A percentile compares a stretch with the other conserved stretches of the same genome.
These are phyloP conservation scores for Calonectria montana DNA, from an alignment of 2,329 filamentous ascomycete genomes.

Conservation along the genomic window DNA sequence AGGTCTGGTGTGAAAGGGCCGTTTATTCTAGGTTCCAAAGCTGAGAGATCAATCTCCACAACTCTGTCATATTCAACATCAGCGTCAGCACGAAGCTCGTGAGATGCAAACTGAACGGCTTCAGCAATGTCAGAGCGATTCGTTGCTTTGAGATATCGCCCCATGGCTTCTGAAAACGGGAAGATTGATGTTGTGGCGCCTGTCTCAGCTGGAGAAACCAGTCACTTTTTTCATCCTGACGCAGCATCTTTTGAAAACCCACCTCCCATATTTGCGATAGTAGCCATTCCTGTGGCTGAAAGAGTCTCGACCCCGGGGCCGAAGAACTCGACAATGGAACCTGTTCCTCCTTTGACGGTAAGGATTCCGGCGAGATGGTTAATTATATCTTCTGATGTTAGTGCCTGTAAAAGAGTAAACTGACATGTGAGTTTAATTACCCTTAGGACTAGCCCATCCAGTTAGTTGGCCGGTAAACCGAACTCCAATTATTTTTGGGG, in stretches of 20 bases:
- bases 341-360: slow-evolving; percentile 97
- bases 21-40: slow-evolving; percentile 96
- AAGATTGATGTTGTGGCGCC: slow-evolving; percentile 93
- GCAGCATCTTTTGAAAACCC: background rate
- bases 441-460: slow-evolving; percentile 95
- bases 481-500: slow-evolving; percentile 95
- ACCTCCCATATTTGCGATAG: slow-evolving; percentile 75
- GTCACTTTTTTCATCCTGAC: background rate
- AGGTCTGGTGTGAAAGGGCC: slow-evolving; percentile 96
- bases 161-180: slow-evolving; percentile 98
- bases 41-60: slow-evolving; percentile 89
- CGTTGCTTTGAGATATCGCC: slow-evolving; percentile 92
- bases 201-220: slow-evolving; percentile 66
- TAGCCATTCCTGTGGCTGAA: slow-evolving; percentile 87
- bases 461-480: slow-evolving; percentile 90
- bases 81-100: slow-evolving; percentile 87
- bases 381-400: slow-evolving; percentile 78
- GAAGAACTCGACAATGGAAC: slow-evolving; percentile 85
- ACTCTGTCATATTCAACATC: slow-evolving; percentile 93
- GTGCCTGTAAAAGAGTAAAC: background rate
- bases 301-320: slow-evolving; percentile 77
- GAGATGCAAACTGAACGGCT: slow-evolving; percentile 84
- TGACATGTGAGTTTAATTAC: slow-evolving; percentile 58
- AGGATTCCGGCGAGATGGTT: slow-evolving; percentile 96
- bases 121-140: slow-evolving; percentile 93